Base-by-base conservation (phyloP, 306 rosid species). In the Vigna radiata region DNA sequence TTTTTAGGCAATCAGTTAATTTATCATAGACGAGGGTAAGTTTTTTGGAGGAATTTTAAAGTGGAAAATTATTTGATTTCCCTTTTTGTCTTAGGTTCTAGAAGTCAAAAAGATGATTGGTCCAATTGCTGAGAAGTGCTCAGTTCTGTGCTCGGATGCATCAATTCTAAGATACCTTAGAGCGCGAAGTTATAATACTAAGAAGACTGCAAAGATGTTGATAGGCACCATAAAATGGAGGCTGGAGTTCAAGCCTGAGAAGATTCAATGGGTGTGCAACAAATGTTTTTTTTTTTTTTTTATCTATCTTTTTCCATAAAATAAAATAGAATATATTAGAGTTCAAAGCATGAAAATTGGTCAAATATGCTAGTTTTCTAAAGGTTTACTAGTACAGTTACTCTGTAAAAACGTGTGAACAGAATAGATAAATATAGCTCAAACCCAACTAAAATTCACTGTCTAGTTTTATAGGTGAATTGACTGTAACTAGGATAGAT, bases 241-340 rank as follows among this genome's bases (percentile, higher is more conserved):
- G 87, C 74, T 84, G 25, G 91, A 89, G 31, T 90, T 67, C 87
- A 87, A 82, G 88, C 98, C 98, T 56, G 96, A 90, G 75, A 87
- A 79, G 79, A 86, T 90, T 78, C 76, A 7, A 79, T 89, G 93
- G 96, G 96, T 93, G 79, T 41, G 82, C 64, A 83, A 36, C 76
- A 47, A 47, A 17, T 72, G 23, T 54, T 77, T 15, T 39, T 47
- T 21, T 60, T 53, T 21, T 23, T 47, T 21, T 60, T 53, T 21
- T 23, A 39, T 37, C 4, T 21, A 33, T 41, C 53, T 33, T 53
- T 63, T 33, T 7, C 6, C 13, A 49, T 7, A 6, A 29, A 16
- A 2, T 7, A 29, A 29, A 19, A 73, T 33, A 53, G 4, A 25
- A 47, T 48, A 21, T 69, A 14, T 64, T 41, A 25, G 36, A 55